These are phyloP conservation scores for Aspergillus awamori DNA, from an alignment of 2,329 filamentous ascomycete genomes.

Conservation along the genomic window DNA sequence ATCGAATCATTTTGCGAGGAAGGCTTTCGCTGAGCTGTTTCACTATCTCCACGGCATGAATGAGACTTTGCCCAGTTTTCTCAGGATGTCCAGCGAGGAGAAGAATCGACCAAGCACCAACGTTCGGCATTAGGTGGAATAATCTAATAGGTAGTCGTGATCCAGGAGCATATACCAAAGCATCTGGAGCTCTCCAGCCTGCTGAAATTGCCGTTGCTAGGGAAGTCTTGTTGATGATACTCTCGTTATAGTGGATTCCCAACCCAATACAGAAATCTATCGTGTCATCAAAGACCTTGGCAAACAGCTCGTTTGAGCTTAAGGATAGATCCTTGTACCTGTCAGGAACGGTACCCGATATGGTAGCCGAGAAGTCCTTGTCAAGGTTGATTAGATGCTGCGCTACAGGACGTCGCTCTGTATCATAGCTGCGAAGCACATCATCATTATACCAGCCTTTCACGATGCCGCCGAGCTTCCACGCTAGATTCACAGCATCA, in stretches of 20 bases:
- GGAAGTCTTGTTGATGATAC: constrained; percentile 13
- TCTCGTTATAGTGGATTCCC: constrained; percentile 28
- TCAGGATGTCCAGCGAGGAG: constrained; percentile 8
- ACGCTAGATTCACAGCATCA: constrained; percentile 56
- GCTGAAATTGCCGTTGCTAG: constrained; percentile 5
- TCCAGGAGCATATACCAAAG: constrained; percentile 8
- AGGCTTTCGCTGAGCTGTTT: background rate
- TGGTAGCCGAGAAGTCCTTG: constrained; percentile 24
- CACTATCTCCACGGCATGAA: background rate
- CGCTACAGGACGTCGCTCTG: constrained; percentile 34
- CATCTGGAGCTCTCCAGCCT: constrained; percentile 12
- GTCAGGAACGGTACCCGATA: constrained; percentile 24
- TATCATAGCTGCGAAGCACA: constrained; percentile 33
- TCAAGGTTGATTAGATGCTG: constrained; percentile 37
- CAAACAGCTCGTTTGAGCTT: constrained; percentile 29
- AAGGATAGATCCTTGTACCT: constrained; percentile 13
- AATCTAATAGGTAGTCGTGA: constrained; percentile 5
- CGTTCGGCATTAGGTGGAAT: constrained; percentile 1
- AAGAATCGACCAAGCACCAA: constrained; percentile 6
- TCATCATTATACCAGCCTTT: constrained; percentile 24
- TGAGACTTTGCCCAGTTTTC: background rate
- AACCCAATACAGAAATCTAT: constrained; percentile 32
- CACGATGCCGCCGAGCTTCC: constrained; percentile 53
- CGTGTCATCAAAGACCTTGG: constrained; percentile 27
- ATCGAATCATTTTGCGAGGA: constrained; percentile 1